A percentile compares a stretch with the other conserved stretches of the same genome.
Conservation (phyloP, 495 filamentous ascomycete species). For the Thermochaetoides thermophila region DNA sequence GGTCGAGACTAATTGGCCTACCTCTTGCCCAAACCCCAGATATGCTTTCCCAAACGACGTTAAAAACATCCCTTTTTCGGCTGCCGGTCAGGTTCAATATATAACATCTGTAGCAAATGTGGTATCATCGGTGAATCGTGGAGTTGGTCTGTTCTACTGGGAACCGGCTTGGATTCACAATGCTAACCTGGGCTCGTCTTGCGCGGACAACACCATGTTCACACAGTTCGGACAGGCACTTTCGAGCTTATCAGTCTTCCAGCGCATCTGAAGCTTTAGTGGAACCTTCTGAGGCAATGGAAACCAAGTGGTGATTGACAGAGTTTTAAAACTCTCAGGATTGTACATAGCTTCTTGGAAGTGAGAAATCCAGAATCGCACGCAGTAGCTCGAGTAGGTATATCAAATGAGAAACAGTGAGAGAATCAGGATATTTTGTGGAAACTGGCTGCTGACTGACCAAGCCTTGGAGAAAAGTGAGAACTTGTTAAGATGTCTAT, state of each 20-base stretch:
- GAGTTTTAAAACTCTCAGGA: no score
- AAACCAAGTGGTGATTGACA: no score
- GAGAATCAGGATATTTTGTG: no score
- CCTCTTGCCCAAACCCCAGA: conserved; percentile 37
- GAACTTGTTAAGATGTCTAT: no score
- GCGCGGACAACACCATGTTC: conserved; percentile 34
- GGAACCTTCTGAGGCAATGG: no score
- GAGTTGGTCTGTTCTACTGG: conserved; percentile 52
- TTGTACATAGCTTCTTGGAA: no score
- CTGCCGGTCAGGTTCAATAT: conserved; percentile 44
- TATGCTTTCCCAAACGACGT: conserved; percentile 46
- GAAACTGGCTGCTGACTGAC: no score
- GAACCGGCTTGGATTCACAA: conserved; percentile 58
- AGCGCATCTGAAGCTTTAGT: conserved; percentile 13
- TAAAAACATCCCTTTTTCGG: conserved; percentile 40
- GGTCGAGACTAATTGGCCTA: conserved; percentile 55
- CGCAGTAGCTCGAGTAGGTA: no score
- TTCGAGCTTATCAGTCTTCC: conserved; percentile 21
- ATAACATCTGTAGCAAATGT: conserved; percentile 39
- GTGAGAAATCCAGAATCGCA: no score
- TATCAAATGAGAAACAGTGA: no score
- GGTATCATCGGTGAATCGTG: conserved; percentile 34
- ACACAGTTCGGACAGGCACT: conserved; percentile 16
- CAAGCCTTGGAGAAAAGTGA: no score
- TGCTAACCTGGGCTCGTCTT: conserved; percentile 39